Percentiles rank a stretch among this genome's conserved stretches.
Conservation (phyloP, 345 rosid species). For the Moricandia arvensis region DNA sequence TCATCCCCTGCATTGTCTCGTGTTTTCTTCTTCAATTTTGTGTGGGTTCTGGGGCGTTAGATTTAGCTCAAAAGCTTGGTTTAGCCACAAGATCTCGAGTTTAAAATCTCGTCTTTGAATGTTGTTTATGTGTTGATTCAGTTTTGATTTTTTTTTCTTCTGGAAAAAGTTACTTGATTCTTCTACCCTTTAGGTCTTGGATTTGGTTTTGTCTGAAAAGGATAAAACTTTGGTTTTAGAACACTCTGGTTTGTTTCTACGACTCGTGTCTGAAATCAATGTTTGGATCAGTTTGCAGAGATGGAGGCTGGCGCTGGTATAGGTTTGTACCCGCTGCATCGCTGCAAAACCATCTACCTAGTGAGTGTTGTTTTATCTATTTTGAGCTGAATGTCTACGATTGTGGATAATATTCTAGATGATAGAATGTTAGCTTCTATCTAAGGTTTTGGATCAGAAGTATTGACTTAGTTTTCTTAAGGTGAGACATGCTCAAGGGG, state of each 20-base stretch:
- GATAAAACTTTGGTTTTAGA: background rate
- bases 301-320: conserved; percentile 70
- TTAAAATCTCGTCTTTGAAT: background rate
- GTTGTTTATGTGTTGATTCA: background rate
- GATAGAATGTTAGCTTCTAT: conserved; percentile 32
- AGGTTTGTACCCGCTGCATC: conserved; percentile 84
- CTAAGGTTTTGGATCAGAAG: background rate
- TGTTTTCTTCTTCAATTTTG: background rate
- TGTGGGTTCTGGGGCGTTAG: conserved; percentile 1
- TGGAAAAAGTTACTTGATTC: background rate
- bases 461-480: conserved; percentile 31
- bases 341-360: conserved; percentile 91
- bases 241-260: background rate
- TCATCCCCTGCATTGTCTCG: conserved; percentile 21
- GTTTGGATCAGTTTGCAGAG: conserved; percentile 47
- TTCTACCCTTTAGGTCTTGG: conserved; percentile 5
- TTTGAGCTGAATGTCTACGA: conserved; percentile 6
- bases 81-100: conserved; percentile 13
- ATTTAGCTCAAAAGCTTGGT: conserved; percentile 1
- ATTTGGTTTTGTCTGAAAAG: background rate
- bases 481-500: conserved; percentile 99
- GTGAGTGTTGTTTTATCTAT: conserved; percentile 53
- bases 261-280: background rate
- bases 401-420: conserved; percentile 42
- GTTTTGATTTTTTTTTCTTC: background rate